Evolutionary conservation across 164 flowering plant species (phyloP).

Genomic region (Cinnamomum chago): DNA sequence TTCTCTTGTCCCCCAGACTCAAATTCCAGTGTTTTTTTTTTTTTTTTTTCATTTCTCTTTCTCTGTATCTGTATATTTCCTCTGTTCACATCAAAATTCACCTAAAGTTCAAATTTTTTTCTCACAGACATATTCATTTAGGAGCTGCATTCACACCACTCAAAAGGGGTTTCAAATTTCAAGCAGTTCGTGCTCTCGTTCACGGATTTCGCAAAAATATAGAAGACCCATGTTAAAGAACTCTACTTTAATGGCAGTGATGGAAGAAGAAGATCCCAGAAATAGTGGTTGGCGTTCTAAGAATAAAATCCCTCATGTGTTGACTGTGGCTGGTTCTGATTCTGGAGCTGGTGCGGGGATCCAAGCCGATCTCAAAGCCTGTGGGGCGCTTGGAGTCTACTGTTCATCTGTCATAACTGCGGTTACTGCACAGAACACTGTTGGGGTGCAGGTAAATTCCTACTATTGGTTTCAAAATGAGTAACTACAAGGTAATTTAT

Average conservation of each 20-base stretch:
- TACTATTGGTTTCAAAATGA: not conserved
- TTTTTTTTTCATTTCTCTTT: not conserved
- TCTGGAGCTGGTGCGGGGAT: slow-evolving; percentile 98
- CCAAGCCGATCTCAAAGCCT: slow-evolving; percentile 92
- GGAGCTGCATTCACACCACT: not conserved
- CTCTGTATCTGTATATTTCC: not conserved
- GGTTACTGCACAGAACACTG: slow-evolving; percentile 90
- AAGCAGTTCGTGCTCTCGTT: not conserved
- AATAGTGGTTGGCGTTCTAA: not conserved
- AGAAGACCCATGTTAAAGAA: not conserved
- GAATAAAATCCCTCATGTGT: slow-evolving; percentile 33
- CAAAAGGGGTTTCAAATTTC: not conserved
- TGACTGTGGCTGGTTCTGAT: slow-evolving; percentile 94
- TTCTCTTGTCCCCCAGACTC: not conserved
- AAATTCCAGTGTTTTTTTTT: not conserved
- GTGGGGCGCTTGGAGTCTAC: slow-evolving; percentile 84
- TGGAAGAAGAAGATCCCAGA: slow-evolving; percentile 10
- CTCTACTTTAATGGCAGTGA: slow-evolving; percentile 21
- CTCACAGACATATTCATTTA: not conserved
- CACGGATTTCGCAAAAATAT: not conserved
- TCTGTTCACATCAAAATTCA: not conserved
- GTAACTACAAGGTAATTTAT: not conserved
- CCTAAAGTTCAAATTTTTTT: not conserved
- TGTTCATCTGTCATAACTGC: slow-evolving; percentile 95
- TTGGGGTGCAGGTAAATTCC: slow-evolving; percentile 79